Conservation (phyloP, 2,329 filamentous ascomycete genomes). For the Rhinocladiella similis region DNA sequence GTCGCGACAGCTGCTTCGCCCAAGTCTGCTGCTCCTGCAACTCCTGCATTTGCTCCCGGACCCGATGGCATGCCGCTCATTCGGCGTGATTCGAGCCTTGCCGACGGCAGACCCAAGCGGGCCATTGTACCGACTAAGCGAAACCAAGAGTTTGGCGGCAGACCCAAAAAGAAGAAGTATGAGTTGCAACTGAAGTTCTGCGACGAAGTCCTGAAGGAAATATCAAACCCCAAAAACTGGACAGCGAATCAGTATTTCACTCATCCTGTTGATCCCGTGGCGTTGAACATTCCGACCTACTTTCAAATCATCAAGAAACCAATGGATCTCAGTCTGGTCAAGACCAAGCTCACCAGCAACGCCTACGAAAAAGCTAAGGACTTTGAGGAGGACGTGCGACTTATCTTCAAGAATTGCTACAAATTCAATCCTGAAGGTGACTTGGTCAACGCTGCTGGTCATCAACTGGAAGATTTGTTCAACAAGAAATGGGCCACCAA, state of each 20-base stretch:
- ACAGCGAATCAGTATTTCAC: slow-evolving; percentile 72
- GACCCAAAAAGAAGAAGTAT: slow-evolving; percentile 87
- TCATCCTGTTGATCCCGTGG: slow-evolving; percentile 86
- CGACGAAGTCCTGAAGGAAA: slow-evolving; percentile 74
- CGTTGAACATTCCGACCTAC: slow-evolving; percentile 89
- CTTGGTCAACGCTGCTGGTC: slow-evolving; percentile 69
- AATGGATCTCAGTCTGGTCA: slow-evolving; percentile 89
- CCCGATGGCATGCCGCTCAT: slow-evolving; percentile 78
- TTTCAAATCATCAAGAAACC: slow-evolving; percentile 93
- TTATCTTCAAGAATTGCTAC: slow-evolving; percentile 87
- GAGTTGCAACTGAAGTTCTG: slow-evolving; percentile 89
- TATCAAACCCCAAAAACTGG: slow-evolving; percentile 72
- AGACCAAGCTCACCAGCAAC: slow-evolving; percentile 71
- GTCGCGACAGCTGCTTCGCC: slow-evolving; percentile 45
- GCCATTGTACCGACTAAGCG: slow-evolving; percentile 92
- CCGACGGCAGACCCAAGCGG: slow-evolving; percentile 82
- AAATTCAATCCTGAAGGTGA: slow-evolving; percentile 86
- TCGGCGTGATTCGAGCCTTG: slow-evolving; percentile 77
- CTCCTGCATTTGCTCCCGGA: slow-evolving; percentile 70
- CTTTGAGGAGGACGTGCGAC: slow-evolving; percentile 77
- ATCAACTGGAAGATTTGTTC: slow-evolving; percentile 73
- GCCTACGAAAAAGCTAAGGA: slow-evolving; percentile 82
- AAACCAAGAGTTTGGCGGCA: slow-evolving; percentile 84
- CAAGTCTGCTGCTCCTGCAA: slow-evolving; percentile 42
- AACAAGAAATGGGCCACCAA: slow-evolving; percentile 75